Conservation (phyloP, 2,329 filamentous ascomycete genomes). For the Fusarium begoniae region DNA sequence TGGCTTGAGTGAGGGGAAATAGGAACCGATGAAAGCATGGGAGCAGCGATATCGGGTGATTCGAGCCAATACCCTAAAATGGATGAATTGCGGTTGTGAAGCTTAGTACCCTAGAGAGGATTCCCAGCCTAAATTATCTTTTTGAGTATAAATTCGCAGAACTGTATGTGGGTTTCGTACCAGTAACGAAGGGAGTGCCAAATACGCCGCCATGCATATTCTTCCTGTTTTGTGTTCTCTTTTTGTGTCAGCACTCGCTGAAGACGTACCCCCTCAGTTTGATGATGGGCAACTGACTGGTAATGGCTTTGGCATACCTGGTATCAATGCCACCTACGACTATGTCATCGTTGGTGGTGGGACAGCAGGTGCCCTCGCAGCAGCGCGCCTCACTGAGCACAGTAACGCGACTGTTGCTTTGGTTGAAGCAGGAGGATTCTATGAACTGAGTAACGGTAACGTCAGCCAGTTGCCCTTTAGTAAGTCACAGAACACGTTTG, state of each 20-base stretch:
- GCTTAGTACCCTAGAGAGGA: too few species aligned
- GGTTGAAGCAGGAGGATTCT: neutral
- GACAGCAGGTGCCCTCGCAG: neutral
- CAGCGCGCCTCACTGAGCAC: neutral
- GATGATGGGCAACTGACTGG: conserved; percentile 8
- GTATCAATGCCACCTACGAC: conserved; percentile 9
- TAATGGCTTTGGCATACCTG: conserved; percentile 11
- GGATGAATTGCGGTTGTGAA: neutral
- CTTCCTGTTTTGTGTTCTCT: neutral
- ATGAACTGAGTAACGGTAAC: neutral
- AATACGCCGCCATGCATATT: neutral
- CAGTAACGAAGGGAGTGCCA: neutral
- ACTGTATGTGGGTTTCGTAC: neutral
- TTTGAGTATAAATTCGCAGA: neutral
- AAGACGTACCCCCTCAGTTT: conserved; percentile 7
- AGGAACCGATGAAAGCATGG: too few species aligned
- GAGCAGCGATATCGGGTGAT: neutral
- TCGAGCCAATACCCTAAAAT: neutral
- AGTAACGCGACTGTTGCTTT: neutral
- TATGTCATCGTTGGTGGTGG: conserved; percentile 4
- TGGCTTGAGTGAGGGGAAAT: neutral
- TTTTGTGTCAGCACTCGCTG: neutral
- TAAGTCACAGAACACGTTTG: neutral
- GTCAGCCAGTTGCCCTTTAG: neutral
- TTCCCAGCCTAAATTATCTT: neutral